Conservation (phyloP, 768 basidiomycete genomes). For the Phaffia tasmanica region DNA sequence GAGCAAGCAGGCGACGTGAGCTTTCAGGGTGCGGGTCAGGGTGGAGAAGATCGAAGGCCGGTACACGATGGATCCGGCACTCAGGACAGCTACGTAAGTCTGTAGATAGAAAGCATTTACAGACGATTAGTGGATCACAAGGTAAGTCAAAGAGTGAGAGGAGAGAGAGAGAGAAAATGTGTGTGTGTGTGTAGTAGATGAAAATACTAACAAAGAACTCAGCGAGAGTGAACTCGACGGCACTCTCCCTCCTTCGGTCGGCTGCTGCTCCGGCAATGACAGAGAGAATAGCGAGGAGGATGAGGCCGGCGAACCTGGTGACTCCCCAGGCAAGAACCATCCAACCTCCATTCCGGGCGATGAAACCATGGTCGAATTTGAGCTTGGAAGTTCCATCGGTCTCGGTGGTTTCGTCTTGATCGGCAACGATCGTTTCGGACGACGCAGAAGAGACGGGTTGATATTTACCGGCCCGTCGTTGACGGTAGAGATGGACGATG, state of each 20-base stretch:
- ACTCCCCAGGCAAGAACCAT: slow-evolving; percentile 16
- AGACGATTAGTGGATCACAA: too few relatives aligned
- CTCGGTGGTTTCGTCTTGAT: slow-evolving; percentile 7
- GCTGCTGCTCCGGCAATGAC: slow-evolving; percentile 2
- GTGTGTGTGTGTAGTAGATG: background rate
- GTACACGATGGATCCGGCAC: slow-evolving; percentile 5
- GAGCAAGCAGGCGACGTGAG: slow-evolving; percentile 15
- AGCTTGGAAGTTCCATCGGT: background rate
- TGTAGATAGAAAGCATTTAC: background rate
- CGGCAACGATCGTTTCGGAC: slow-evolving; percentile 2
- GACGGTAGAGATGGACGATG: background rate
- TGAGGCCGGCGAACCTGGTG: slow-evolving; percentile 10
- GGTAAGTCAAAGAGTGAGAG: too few relatives aligned
- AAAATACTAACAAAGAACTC: slow-evolving; percentile 9
- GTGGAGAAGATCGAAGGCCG: slow-evolving; percentile 9
- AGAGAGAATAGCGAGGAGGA: slow-evolving; percentile 6
- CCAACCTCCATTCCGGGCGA: slow-evolving; percentile 17
- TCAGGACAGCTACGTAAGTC: slow-evolving; percentile 12
- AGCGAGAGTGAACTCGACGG: slow-evolving; percentile 10
- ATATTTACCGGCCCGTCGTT: background rate
- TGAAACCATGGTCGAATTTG: background rate
- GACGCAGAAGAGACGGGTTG: slow-evolving; percentile 1
- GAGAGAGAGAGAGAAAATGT: background rate
- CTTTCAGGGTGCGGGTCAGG: slow-evolving; percentile 15
- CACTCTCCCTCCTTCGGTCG: background rate